phyloP scores from a whole-genome alignment of 306 rosid species.

The Luffa acutangula region DNA sequence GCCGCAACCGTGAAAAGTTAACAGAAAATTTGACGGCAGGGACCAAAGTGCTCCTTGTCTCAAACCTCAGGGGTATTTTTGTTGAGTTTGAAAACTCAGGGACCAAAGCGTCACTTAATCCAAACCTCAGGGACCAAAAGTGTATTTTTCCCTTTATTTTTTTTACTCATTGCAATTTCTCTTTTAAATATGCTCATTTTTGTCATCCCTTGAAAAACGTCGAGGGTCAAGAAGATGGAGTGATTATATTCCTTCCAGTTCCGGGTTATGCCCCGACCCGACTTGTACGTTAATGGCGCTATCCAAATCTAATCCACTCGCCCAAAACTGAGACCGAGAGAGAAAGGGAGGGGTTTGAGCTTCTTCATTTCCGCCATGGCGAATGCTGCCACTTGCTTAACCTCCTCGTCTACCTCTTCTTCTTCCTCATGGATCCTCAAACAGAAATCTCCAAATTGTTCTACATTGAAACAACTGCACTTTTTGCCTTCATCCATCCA shows the following conservation, averaged over 20 bases:
- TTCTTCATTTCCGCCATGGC: constrained; percentile 7
- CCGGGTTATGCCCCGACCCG: neutral
- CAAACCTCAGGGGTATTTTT: too few relatives aligned
- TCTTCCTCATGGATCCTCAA: neutral
- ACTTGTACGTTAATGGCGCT: neutral
- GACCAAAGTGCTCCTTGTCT: too few relatives aligned
- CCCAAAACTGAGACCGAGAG: neutral
- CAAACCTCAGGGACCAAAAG: too few relatives aligned
- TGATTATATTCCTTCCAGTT: neutral
- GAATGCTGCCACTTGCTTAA: constrained; percentile 1
- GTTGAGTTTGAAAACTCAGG: too few relatives aligned
- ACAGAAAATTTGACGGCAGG: too few relatives aligned
- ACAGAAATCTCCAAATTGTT: neutral
- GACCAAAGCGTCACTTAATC: too few relatives aligned
- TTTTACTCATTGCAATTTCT: too few relatives aligned
- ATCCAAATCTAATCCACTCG: constrained; percentile 1
- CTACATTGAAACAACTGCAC: neutral
- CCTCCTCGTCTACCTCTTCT: constrained; percentile 1
- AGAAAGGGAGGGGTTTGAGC: neutral
- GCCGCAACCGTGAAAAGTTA: too few relatives aligned
- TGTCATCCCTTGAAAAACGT: too few relatives aligned
- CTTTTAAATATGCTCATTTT: too few relatives aligned
- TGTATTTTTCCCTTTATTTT: too few relatives aligned
- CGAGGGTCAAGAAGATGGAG: too few relatives aligned
- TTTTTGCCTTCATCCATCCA: neutral